A percentile compares a stretch with the other conserved stretches of the same genome.
phyloP scores from a whole-genome alignment of 31 red algal genomes.

The Porphyra umbilicalis region DNA sequence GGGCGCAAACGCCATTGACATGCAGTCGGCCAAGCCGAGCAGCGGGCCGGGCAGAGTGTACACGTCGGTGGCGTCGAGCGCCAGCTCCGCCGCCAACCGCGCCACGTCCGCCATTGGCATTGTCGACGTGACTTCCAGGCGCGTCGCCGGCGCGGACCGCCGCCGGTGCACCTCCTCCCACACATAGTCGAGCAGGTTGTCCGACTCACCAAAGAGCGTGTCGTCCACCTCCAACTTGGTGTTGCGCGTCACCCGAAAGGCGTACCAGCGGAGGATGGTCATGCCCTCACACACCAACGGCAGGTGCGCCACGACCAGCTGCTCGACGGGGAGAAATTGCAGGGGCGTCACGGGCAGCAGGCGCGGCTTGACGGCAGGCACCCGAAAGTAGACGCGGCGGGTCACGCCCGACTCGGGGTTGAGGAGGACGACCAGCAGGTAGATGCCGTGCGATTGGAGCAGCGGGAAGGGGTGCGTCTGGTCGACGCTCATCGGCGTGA shows the following conservation, averaged over 20 bases:
- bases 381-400: slow-evolving; percentile 43
- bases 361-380: slow-evolving; percentile 36
- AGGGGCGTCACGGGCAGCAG: slow-evolving; percentile 49
- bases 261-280: slow-evolving; percentile 52
- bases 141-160: slow-evolving; percentile 50
- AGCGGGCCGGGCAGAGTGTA: slow-evolving; percentile 53
- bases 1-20: slow-evolving; percentile 59
- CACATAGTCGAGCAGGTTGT: slow-evolving; percentile 78
- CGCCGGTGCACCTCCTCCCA: slow-evolving; percentile 79
- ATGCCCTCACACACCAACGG: slow-evolving; percentile 51
- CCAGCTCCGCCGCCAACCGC: slow-evolving; percentile 56
- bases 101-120: slow-evolving; percentile 46
- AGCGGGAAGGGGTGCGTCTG: slow-evolving; percentile 92
- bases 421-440: slow-evolving; percentile 66
- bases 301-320: slow-evolving; percentile 55
- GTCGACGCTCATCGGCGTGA: slow-evolving; percentile 86
- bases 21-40: slow-evolving; percentile 73
- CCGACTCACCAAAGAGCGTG: slow-evolving; percentile 42
- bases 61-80: slow-evolving; percentile 65
- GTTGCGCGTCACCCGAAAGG: slow-evolving; percentile 92
- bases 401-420: slow-evolving; percentile 34
- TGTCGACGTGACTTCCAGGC: slow-evolving; percentile 67
- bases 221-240: slow-evolving; percentile 85
- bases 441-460: slow-evolving; percentile 71
- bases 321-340: slow-evolving; percentile 49